Conservation (phyloP, 768 basidiomycete genomes). For the Mycena albidolilacea region DNA sequence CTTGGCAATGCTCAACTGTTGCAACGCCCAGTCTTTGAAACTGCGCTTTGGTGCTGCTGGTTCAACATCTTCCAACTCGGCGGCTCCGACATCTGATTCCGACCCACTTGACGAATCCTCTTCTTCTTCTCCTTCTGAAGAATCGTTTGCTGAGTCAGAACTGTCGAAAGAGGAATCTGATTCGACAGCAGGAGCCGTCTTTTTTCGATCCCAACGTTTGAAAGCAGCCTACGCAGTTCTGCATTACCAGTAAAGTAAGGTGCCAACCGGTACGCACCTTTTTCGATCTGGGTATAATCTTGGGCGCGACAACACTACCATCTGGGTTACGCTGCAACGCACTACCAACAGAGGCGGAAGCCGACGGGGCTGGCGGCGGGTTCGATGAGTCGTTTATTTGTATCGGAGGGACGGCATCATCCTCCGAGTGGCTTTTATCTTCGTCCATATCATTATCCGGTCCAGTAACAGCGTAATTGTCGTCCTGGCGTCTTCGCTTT, state of each 20-base stretch:
- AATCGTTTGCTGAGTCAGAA: constrained; percentile 82
- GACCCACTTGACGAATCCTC: constrained; percentile 39
- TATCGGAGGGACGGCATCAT: constrained; percentile 16
- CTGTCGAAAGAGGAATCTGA: constrained; percentile 82
- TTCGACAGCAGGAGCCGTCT: constrained; percentile 48
- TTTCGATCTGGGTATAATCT: constrained; percentile 60
- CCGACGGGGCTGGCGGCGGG: constrained; percentile 29
- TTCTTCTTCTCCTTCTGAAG: constrained; percentile 46
- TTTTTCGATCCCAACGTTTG: constrained; percentile 62
- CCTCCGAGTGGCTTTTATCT: constrained; percentile 34
- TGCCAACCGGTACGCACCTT: constrained; percentile 54
- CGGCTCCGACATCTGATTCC: constrained; percentile 45
- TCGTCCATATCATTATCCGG: constrained; percentile 45
- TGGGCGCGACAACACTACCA: constrained; percentile 69
- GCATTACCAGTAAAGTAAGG: constrained; percentile 18
- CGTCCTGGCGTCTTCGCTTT: constrained; percentile 64
- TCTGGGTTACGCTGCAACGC: constrained; percentile 78
- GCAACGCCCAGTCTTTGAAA: constrained; percentile 93
- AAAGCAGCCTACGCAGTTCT: constrained; percentile 52
- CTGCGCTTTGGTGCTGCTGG: constrained; percentile 54
- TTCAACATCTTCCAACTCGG: constrained; percentile 40
- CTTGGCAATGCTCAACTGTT: constrained; percentile 74
- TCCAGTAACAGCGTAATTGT: constrained; percentile 56
- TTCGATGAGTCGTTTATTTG: constrained; percentile 38
- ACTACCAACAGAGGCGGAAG: constrained; percentile 64